Evolutionary conservation across 257 asterid species (phyloP).

Genomic region (Handroanthus guayacan): DNA sequence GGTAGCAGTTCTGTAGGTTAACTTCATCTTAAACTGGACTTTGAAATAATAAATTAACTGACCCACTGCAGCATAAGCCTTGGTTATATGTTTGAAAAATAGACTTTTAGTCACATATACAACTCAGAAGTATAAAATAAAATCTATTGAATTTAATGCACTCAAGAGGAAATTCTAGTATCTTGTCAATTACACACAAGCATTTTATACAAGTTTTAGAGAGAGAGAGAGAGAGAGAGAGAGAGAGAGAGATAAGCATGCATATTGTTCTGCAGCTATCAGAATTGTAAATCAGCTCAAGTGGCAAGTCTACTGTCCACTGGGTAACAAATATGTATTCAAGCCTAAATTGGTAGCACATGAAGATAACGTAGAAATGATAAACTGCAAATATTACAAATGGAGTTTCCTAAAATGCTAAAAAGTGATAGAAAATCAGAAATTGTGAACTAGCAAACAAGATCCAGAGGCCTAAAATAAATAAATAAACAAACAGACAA

Average conservation of each 20-base stretch:
- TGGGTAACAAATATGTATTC: background rate
- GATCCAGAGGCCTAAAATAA: background rate
- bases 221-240: background rate
- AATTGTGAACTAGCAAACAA: background rate
- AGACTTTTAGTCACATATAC: background rate
- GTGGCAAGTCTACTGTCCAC: background rate
- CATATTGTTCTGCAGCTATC: background rate
- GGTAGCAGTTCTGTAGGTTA: constrained; percentile 65
- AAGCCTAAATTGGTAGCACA: background rate
- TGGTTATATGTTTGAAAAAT: constrained; percentile 33
- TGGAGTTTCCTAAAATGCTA: background rate
- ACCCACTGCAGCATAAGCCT: constrained; percentile 72
- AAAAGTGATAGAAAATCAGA: constrained; percentile 14
- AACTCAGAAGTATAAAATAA: constrained; percentile 12
- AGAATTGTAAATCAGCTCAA: background rate
- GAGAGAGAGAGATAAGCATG: background rate
- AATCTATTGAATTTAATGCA: background rate
- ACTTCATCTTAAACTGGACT: constrained; percentile 70
- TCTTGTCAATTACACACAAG: background rate
- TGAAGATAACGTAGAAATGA: background rate
- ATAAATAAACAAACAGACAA: no score
- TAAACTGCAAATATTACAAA: background rate
- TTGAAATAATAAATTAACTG: constrained; percentile 61
- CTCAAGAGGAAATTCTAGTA: background rate
- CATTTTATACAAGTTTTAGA: background rate